phyloP scores from a whole-genome alignment of 768 basidiomycete species.

The Serendipita sp. region DNA sequence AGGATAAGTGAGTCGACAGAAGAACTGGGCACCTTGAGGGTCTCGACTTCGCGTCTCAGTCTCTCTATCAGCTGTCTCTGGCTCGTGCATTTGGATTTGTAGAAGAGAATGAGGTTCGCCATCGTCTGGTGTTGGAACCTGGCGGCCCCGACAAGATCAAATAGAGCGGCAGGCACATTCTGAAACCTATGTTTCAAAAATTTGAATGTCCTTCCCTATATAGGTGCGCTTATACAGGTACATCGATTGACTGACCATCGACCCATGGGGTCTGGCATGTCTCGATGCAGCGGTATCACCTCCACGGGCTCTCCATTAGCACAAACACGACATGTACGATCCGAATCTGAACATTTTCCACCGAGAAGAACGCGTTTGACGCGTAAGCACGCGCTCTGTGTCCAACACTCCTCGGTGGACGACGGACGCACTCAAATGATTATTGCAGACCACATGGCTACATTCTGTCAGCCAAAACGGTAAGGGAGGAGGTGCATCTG shows the following conservation, averaged over 20 bases:
- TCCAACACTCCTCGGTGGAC: constrained; percentile 12
- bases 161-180: not conserved
- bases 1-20: not conserved
- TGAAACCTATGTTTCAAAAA: not conserved
- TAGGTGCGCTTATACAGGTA: not conserved
- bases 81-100: constrained; percentile 40
- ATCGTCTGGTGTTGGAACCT: constrained; percentile 72
- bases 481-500: constrained; percentile 33
- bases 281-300: constrained; percentile 51
- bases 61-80: constrained; percentile 36
- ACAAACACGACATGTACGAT: constrained; percentile 63
- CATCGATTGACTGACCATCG: not conserved
- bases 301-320: constrained; percentile 40
- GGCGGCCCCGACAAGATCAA: not conserved
- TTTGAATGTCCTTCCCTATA: not conserved
- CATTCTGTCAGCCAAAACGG: constrained; percentile 87
- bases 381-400: constrained; percentile 11
- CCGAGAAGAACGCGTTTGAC: not conserved
- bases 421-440: constrained; percentile 46
- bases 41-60: constrained; percentile 28
- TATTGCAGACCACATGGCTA: constrained; percentile 72
- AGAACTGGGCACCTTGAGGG: not conserved
- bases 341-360: constrained; percentile 29
- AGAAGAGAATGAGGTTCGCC: constrained; percentile 47
- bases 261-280: constrained; percentile 30